Evolutionary conservation across 2,329 filamentous ascomycete genomes (phyloP), one percentile per base, ranked within the genome.

Genomic region (Xylariomycetidae sp.): DNA sequence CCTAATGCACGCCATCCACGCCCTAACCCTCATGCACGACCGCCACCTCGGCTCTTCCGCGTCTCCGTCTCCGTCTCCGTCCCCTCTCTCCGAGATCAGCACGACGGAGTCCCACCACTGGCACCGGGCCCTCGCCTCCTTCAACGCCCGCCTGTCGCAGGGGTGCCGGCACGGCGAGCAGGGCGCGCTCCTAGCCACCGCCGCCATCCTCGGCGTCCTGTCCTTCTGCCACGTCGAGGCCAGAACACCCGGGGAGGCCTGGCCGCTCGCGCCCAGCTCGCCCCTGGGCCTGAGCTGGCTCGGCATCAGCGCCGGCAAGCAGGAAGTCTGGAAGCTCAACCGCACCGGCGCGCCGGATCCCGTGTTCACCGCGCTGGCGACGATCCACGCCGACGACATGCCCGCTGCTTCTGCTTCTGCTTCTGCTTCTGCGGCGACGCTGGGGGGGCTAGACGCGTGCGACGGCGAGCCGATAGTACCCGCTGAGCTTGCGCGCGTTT

Each of bases 241-340:
- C 16, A 14, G 27, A 8, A 27, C 23, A 4, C 37, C 29, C 3
- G 36, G 27, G 16, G 31, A 71, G 34, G 62, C 70, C 3, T 83
- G 77, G 77, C 78, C 78, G 1, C 55, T 82, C 2, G 68, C 62
- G 23, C 41, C 56, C 3, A 50, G 59, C 0, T 57, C 57, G 1
- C 38, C 58, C 1, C 47, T 56, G 1, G 72, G 80, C 40, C 58
- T 82, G 2, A 63, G 73, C 45, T 83, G 77, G 78, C 49, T 82
- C 3, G 69, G 61, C 31, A 65, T 82, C 50, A 67, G 62, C 37
- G 64, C 72, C 10, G 72, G 73, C 0, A 81, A 82, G 53, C 65
- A 61, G 33, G 62, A 64, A 4, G 59, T 81, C 1, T 78, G 69
- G 66, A 49, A 62, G 2, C 49, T 78, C 0, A 59, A 69, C 1